A percentile compares a stretch with the other conserved stretches of the same genome.
These are phyloP conservation scores for Trichodelitschia bisporula DNA, from an alignment of 495 filamentous ascomycete genomes.

Conservation along the genomic window DNA sequence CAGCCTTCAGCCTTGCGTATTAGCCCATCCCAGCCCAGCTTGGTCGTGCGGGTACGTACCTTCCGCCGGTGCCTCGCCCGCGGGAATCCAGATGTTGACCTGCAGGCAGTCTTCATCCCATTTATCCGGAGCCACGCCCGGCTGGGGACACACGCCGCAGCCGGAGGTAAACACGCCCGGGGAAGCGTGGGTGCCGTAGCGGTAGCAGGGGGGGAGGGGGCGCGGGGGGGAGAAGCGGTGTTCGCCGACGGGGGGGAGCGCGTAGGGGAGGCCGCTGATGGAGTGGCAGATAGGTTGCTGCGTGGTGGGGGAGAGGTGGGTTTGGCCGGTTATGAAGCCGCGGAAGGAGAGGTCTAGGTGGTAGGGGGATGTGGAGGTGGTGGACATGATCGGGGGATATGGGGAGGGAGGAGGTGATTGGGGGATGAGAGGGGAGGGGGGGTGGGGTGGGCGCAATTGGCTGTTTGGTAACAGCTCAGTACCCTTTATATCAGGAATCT, in stretches of 20 bases:
- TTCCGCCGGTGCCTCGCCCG: constrained; percentile 7
- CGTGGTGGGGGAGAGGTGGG: constrained; percentile 4
- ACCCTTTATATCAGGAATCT: no score
- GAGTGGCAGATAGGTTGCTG: constrained; percentile 10
- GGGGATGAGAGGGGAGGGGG: no score
- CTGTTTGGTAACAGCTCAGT: no score
- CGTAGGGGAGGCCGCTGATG: constrained; percentile 24
- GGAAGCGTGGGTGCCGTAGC: constrained; percentile 15
- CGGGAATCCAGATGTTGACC: constrained; percentile 21
- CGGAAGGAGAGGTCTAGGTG: constrained; percentile 6
- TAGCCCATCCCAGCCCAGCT: not conserved
- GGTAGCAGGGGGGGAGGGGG: constrained; percentile 14
- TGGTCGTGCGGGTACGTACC: constrained; percentile 5
- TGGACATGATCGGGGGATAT: no score
- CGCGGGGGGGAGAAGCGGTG: constrained; percentile 20
- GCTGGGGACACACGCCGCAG: constrained; percentile 20
- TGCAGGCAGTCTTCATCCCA: constrained; percentile 24
- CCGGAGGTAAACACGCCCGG: constrained; percentile 16
- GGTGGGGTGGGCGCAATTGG: no score
- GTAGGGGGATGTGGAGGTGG: constrained; percentile 3
- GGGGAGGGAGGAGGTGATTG: no score
- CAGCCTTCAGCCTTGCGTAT: constrained; percentile 7
- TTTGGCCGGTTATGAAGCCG: constrained; percentile 11
- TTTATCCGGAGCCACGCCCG: constrained; percentile 11
- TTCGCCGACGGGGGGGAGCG: constrained; percentile 19